Percentiles rank a stretch among this genome's conserved stretches.
Evolutionary conservation across 2,329 filamentous ascomycete species (phyloP).

Genomic region (Hortaea werneckii): DNA sequence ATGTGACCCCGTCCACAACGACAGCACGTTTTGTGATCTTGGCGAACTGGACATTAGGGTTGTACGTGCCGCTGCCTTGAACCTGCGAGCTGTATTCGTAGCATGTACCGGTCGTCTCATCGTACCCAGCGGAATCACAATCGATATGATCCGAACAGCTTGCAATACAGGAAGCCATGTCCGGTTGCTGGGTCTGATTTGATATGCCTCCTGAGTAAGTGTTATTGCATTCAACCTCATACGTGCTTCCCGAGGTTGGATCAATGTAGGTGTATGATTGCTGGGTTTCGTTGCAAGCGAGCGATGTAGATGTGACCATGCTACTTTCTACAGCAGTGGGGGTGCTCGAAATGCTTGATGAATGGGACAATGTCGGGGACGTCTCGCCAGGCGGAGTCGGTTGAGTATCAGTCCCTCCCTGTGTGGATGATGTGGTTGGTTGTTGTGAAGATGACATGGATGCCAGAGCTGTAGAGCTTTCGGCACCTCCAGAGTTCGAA

Average conservation of each 20-base stretch:
- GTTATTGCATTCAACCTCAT: constrained; percentile 4
- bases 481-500: no score
- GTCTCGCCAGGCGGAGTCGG: no score
- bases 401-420: no score
- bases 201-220: constrained; percentile 3
- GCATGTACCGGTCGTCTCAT: not conserved
- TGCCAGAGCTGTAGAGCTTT: no score
- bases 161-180: constrained; percentile 3
- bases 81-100: constrained; percentile 3
- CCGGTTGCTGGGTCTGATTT: not conserved
- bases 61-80: not conserved
- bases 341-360: no score
- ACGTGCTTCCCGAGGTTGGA: constrained; percentile 3
- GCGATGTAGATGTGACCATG: no score
- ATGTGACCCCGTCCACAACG: constrained; percentile 1
- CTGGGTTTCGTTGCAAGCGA: constrained; percentile 3
- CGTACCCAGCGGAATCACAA: constrained; percentile 4
- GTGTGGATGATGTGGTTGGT: no score
- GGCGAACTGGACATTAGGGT: constrained; percentile 4
- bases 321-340: no score
- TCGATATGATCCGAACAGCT: constrained; percentile 3
- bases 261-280: constrained; percentile 4
- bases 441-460: no score
- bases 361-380: no score
- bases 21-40: constrained; percentile 3